Base-by-base conservation (phyloP, 2,329 filamentous ascomycete species). In the Zymoseptoria ardabiliae region DNA sequence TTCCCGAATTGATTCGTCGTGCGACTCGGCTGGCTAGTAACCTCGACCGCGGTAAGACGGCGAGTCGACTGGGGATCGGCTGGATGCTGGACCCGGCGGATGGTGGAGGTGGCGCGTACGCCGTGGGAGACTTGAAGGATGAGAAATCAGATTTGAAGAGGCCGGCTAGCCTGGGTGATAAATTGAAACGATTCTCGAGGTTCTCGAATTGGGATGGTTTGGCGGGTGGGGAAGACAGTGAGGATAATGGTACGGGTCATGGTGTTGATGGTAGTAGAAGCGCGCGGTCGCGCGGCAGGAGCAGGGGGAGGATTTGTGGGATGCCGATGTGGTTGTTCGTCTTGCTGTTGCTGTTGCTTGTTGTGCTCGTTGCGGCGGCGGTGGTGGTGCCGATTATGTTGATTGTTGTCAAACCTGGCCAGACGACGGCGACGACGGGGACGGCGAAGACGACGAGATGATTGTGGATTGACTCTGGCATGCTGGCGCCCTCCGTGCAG, bases 1-100 rank as follows among this genome's bases (percentile, higher is more conserved):
- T 99, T 60, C 89, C 92, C 0, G 94, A 97, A 72, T 78, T 99
- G 61, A 97, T 99, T 66, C 83, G 85, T 69, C 85, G 94, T 66
- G 94, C 94, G 10, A 97, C 93, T 0, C 85, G 85, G 65, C 78
- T 97, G 45, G 93, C 92, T 17, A 85, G 90, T 0, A 91, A 96
- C 74, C 86, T 99, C 60, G 93, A 97, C 68, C 86, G 86, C 65
- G 93, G 93, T 11, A 87, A 77, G 65, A 86, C 85, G 20, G 84
- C 84, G 11, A 86, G 84, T 69, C 77, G 81, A 58, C 67, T 84
- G 6, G 81, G 80, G 19, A 72, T 82, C 64, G 58, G 48, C 9
- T 73, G 77, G 67, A 81, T 74, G 75, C 82, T 75, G 67, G 73
- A 76, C 60, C 66, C 68, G 48, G 72, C 63, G 41, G 54, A 59